Percentiles rank a stretch among this genome's conserved stretches.
Evolutionary conservation across 768 basidiomycete genomes (phyloP).

Genomic region (Rhodotorula paludigena): DNA sequence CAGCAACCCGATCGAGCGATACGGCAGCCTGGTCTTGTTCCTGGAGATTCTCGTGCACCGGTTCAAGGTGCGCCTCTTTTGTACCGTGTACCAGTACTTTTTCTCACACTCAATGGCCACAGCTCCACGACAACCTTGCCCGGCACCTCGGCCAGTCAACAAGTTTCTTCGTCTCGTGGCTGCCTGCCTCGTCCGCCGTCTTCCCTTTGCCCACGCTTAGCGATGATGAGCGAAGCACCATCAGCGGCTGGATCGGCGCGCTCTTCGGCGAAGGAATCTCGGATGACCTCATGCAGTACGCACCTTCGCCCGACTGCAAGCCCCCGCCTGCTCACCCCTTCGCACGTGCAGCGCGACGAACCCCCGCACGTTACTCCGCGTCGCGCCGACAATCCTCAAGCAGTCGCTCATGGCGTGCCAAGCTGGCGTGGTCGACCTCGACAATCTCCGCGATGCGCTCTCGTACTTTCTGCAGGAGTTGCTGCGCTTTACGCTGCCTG

Average conservation of each 20-base stretch:
- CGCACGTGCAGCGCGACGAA: constrained; percentile 43
- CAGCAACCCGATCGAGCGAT: constrained; percentile 26
- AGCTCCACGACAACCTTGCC: constrained; percentile 23
- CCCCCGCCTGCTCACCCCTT: no score
- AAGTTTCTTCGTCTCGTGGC: constrained; percentile 24
- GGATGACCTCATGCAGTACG: constrained; percentile 41
- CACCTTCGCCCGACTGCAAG: not conserved
- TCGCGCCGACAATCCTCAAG: constrained; percentile 47
- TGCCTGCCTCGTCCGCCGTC: constrained; percentile 6
- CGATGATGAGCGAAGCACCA: constrained; percentile 11
- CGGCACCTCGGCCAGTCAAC: constrained; percentile 26
- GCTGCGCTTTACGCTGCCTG: constrained; percentile 49
- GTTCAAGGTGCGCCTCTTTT: constrained; percentile 7
- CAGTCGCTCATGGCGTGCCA: constrained; percentile 47
- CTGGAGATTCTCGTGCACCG: constrained; percentile 22
- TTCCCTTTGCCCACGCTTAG: not conserved
- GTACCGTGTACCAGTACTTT: accelerated
- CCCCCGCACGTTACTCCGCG: constrained; percentile 45
- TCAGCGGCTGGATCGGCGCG: constrained; percentile 36
- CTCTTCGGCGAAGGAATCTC: constrained; percentile 43
- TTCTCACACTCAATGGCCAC: not conserved
- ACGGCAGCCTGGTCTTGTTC: constrained; percentile 25
- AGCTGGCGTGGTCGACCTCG: constrained; percentile 46
- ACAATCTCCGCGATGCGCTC: constrained; percentile 47
- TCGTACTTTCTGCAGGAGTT: constrained; percentile 50